These are phyloP conservation scores for Herpotrichia juniperi DNA, from an alignment of 2,329 filamentous ascomycete genomes.

Conservation along the genomic window DNA sequence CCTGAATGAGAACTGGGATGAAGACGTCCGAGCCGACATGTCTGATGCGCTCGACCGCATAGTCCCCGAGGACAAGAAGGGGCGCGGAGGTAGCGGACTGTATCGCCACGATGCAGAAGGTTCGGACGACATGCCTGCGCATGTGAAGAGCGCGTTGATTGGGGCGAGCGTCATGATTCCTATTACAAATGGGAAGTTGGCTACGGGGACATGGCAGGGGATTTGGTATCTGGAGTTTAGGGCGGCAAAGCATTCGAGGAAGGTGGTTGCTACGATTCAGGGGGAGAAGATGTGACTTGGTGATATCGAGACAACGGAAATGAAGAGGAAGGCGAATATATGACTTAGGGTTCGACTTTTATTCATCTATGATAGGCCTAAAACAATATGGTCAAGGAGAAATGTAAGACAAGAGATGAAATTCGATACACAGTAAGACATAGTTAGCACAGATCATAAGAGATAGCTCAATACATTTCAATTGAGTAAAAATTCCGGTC, in stretches of 20 bases:
- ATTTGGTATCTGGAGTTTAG: constrained; percentile 97
- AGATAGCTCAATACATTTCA: not conserved
- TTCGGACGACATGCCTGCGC: constrained; percentile 85
- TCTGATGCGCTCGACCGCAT: constrained; percentile 90
- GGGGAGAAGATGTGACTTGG: constrained; percentile 68
- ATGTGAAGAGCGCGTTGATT: constrained; percentile 89
- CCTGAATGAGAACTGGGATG: constrained; percentile 90
- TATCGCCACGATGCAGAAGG: constrained; percentile 92
- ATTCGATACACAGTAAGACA: too few relatives aligned
- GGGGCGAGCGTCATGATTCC: constrained; percentile 91
- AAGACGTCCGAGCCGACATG: constrained; percentile 91
- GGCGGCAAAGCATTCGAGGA: constrained; percentile 74
- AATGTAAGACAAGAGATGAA: not conserved
- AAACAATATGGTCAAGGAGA: too few relatives aligned
- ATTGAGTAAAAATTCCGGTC: not conserved
- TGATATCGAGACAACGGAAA: not conserved
- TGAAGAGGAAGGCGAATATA: not conserved
- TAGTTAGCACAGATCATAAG: too few relatives aligned
- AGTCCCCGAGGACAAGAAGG: constrained; percentile 74
- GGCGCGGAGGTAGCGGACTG: constrained; percentile 52
- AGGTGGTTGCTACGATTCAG: constrained; percentile 91
- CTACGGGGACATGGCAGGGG: constrained; percentile 78
- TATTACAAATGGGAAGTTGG: constrained; percentile 83
- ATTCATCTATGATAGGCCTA: too few relatives aligned
- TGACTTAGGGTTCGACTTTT: too few relatives aligned